Evolutionary conservation across 176 grass and related monocot genomes (phyloP), one percentile per base, ranked within the genome.

Genomic region (Rhynchospora pubera): DNA sequence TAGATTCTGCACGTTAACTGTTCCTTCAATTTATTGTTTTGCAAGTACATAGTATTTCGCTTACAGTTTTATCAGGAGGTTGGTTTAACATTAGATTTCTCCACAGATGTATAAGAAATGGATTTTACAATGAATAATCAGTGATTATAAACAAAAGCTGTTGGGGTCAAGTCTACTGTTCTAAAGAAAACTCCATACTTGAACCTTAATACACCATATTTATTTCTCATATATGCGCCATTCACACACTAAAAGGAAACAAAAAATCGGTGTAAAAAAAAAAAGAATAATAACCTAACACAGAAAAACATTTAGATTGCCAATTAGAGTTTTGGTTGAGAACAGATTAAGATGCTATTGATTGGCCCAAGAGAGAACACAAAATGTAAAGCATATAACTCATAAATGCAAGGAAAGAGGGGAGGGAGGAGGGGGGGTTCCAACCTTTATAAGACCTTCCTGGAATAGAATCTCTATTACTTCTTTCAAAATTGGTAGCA

Each of bases 401-500:
- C 79, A 50, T 18, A 82, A 21, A 63, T 82, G 58, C 19, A 16
- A 56, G 32, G 4, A 16, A 59, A 68, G 44, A 58, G 56, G 9
- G 24, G 22, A 77, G 6, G 11, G 6, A 47, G 44, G 5, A n/a
- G 21, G 23, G 56, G 21, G 50, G 62, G 83, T n/a, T n/a, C n/a
- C n/a, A n/a, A 97, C 94, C 94, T 97, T 97, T 77, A 97, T 94
- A 47, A 92, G 90, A 16, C 94, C 94, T 83, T 97, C 94, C 87
- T 97, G 94, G 79, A 97, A 97, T 53, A 97, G 89, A 87, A 97
- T 92, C 88, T 97, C 94, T 84, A 97, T 94, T 28, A 97, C 94
- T 97, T 97, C 94, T 84, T 97, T 97, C 26, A 97, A 77, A 76
- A 97, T 97, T 22, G 94, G 94, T 57, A 97, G 86, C 56, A 97